A percentile compares a stretch with the other conserved stretches of the same genome.
phyloP scores from a whole-genome alignment of 106 monocot species.

The Iris macrosiphon region DNA sequence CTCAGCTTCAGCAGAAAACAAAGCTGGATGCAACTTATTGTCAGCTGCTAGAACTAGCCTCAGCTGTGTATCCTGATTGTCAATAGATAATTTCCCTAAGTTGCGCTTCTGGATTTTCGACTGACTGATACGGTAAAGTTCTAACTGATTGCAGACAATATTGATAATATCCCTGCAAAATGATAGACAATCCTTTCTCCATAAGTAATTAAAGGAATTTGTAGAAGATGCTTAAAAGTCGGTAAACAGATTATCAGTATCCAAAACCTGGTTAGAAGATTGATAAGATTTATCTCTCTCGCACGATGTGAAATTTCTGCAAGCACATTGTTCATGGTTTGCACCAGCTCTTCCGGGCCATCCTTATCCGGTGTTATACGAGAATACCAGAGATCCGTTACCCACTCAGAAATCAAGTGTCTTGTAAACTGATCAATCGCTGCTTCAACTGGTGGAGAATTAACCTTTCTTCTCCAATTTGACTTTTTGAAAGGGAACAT shows the following conservation, averaged over 20 bases:
- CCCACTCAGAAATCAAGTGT: slow-evolving; percentile 90
- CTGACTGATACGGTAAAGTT: slow-evolving; percentile 65
- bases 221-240: not conserved
- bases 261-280: slow-evolving; percentile 75
- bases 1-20: slow-evolving; percentile 80
- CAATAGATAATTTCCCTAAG: slow-evolving; percentile 41
- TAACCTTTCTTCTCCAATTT: slow-evolving; percentile 87
- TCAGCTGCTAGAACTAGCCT: slow-evolving; percentile 61
- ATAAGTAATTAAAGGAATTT: slow-evolving; percentile 2
- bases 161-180: slow-evolving; percentile 70
- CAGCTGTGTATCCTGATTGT: slow-evolving; percentile 54
- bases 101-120: slow-evolving; percentile 64
- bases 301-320: slow-evolving; percentile 89
- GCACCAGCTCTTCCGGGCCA: slow-evolving; percentile 83
- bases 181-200: not conserved
- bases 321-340: slow-evolving; percentile 65
- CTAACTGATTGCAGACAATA: slow-evolving; percentile 73
- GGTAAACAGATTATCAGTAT: not conserved
- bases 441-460: slow-evolving; percentile 72
- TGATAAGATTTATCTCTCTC: slow-evolving; percentile 88
- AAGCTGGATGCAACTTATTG: slow-evolving; percentile 89
- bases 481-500: slow-evolving; percentile 29
- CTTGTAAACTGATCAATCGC: slow-evolving; percentile 92
- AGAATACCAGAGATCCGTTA: slow-evolving; percentile 94
- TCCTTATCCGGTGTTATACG: slow-evolving; percentile 87